phyloP scores from a whole-genome alignment of 2,329 filamentous ascomycete species.

The Stemphylium vesicarium region DNA sequence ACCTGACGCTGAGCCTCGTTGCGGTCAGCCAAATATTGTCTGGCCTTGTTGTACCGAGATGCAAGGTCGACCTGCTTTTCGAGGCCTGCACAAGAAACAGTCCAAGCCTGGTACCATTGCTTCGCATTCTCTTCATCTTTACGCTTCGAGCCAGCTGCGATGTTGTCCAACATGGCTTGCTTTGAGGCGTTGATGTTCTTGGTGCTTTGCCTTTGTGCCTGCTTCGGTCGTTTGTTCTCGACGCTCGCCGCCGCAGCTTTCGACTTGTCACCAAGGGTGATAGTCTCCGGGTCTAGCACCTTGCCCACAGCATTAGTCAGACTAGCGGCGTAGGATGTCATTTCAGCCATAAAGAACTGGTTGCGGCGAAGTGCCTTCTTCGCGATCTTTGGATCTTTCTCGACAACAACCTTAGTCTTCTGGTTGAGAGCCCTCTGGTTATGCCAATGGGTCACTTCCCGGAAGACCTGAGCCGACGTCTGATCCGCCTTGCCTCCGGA shows the following conservation, averaged over 20 bases:
- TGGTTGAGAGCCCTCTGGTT: slow-evolving; percentile 61
- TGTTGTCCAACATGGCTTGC: slow-evolving; percentile 53
- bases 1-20: slow-evolving; percentile 48
- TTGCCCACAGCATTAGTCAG: slow-evolving; percentile 25
- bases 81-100: slow-evolving; percentile 53
- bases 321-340: slow-evolving; percentile 23
- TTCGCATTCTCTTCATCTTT: slow-evolving; percentile 52
- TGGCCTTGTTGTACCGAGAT: slow-evolving; percentile 57
- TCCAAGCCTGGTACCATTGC: slow-evolving; percentile 56
- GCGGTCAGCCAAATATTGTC: slow-evolving; percentile 56
- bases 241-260: slow-evolving; percentile 14
- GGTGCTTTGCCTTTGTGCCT: slow-evolving; percentile 31
- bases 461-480: slow-evolving; percentile 53
- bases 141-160: slow-evolving; percentile 50
- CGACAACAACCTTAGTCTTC: slow-evolving; percentile 40
- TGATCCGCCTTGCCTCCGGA: slow-evolving; percentile 31
- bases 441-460: slow-evolving; percentile 66
- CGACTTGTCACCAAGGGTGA: slow-evolving; percentile 39
- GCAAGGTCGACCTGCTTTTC: slow-evolving; percentile 54
- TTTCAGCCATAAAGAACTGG: slow-evolving; percentile 25
- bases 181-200: slow-evolving; percentile 48
- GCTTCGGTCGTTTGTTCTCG: slow-evolving; percentile 29
- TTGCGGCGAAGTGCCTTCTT: slow-evolving; percentile 29
- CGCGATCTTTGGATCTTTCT: slow-evolving; percentile 43
- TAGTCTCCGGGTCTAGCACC: slow-evolving; percentile 21